phyloP scores from a whole-genome alignment of 192 early-diverging fungal species.

The Gryganskiella cystojenkinii region DNA sequence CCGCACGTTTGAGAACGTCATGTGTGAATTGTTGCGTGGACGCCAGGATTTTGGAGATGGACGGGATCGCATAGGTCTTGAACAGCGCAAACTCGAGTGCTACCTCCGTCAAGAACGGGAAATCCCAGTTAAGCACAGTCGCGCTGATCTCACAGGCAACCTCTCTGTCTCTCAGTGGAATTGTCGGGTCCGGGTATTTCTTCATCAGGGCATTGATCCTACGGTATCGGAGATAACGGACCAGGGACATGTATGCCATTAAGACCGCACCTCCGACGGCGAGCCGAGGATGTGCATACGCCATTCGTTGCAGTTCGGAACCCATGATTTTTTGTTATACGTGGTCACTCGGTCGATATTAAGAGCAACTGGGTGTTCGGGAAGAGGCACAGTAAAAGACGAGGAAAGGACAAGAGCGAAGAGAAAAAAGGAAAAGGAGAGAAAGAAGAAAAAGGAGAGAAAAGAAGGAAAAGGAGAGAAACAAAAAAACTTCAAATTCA shows the following conservation, averaged over 20 bases:
- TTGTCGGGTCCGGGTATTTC: slow-evolving; percentile 49
- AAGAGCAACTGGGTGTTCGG: no score
- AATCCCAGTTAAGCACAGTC: slow-evolving; percentile 3
- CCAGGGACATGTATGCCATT: slow-evolving; percentile 16
- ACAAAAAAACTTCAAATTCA: no score
- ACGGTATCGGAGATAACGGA: slow-evolving; percentile 37
- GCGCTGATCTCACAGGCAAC: slow-evolving; percentile 32
- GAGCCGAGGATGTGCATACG: background rate
- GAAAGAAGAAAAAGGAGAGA: background rate
- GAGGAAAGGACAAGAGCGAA: background rate
- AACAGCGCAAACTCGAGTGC: slow-evolving; percentile 56
- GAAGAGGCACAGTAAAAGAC: background rate
- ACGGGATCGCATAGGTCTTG: slow-evolving; percentile 53
- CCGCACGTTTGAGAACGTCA: slow-evolving; percentile 26
- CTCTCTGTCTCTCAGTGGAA: slow-evolving; percentile 25
- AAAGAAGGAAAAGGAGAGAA: background rate
- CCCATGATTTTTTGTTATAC: background rate
- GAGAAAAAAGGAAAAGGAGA: background rate
- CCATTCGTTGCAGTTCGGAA: background rate
- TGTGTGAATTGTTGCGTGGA: slow-evolving; percentile 35
- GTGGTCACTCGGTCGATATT: background rate
- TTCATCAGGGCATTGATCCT: slow-evolving; percentile 22
- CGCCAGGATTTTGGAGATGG: slow-evolving; percentile 45
- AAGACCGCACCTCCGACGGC: background rate
- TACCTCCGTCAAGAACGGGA: slow-evolving; percentile 7